Conservation (phyloP, 2,329 filamentous ascomycete species). For the Cladosporium sp. region DNA sequence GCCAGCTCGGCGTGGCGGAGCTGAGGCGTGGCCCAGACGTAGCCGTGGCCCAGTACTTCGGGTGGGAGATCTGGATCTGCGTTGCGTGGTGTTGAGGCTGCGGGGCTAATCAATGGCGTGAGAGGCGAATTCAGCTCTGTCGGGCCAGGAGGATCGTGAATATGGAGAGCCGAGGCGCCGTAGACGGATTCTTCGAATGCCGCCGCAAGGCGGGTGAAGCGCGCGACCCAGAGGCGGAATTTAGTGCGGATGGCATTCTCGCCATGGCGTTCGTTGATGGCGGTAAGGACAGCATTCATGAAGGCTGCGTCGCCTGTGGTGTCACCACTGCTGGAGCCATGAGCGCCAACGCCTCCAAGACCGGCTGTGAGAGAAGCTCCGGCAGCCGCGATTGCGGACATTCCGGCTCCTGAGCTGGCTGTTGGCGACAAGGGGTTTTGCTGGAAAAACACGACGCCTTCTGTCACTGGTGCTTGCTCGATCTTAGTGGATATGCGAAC, state of each 20-base stretch:
- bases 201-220: conserved; percentile 86
- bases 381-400: conserved; percentile 26
- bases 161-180: conserved; percentile 82
- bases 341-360: conserved; percentile 23
- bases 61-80: conserved; percentile 18
- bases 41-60: conserved; percentile 67
- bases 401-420: conserved; percentile 18
- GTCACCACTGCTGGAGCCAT: conserved; percentile 40
- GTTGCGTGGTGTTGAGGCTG: neutral
- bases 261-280: conserved; percentile 79
- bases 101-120: conserved; percentile 20
- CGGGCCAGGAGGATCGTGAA: conserved; percentile 59
- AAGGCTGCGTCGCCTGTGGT: conserved; percentile 83
- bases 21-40: conserved; percentile 85
- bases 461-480: conserved; percentile 73
- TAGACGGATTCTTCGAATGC: conserved; percentile 96
- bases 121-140: conserved; percentile 73
- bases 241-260: conserved; percentile 87
- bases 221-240: conserved; percentile 91
- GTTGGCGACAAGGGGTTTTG: conserved; percentile 41
- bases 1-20: conserved; percentile 80
- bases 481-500: conserved; percentile 93
- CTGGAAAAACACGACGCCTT: conserved; percentile 83
- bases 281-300: conserved; percentile 78
- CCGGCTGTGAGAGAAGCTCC: conserved; percentile 35